Evolutionary conservation across 441 rosid genomes (phyloP), one percentile per base, ranked within the genome.

Genomic region (Flueggea neowawraea): DNA sequence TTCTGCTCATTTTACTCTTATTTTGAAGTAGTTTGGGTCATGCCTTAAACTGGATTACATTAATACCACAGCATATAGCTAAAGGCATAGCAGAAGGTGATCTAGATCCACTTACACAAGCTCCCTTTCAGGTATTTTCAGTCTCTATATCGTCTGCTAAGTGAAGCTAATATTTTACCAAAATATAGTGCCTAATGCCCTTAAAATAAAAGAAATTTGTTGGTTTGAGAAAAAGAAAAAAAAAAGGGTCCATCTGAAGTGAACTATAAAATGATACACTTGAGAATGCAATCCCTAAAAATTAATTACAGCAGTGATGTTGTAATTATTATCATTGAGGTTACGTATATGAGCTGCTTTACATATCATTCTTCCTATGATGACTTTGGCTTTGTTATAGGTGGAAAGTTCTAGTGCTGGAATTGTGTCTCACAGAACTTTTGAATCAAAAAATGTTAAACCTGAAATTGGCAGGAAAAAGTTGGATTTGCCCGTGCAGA

Each of bases 401-500:
- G 82, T 50, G 52, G 83, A 73, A 67, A 62, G 36, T 76, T 62
- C 62, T 58, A 68, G 68, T 68, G 73, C 83, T 56, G 68, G 16
- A 58, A 31, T 52, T 52, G 73, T 60, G 55, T 69, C 48, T 12
- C 63, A 59, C 54, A 74, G 57, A 41, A 67, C 41, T 63, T 54
- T 70, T 39, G 72, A 72, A 17, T 65, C 39, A n/a, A 85, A 78
- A 74, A 73, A 59, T 57, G 75, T 66, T 63, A 85, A 76, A 71
- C 83, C 74, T 55, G 81, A 78, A 70, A 78, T 51, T 67, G 77
- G 76, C 70, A 88, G 75, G 75, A 87, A 79, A 80, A 91, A 79
- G 82, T 78, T 91, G 63, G 97, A 88, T 73, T 80, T 89, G 75
- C 98, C 98, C 1, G 85, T 86, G 70, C 98, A 95, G 85, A 89